phyloP scores from a whole-genome alignment of 805 yeast species.

The Pichia heedii region DNA sequence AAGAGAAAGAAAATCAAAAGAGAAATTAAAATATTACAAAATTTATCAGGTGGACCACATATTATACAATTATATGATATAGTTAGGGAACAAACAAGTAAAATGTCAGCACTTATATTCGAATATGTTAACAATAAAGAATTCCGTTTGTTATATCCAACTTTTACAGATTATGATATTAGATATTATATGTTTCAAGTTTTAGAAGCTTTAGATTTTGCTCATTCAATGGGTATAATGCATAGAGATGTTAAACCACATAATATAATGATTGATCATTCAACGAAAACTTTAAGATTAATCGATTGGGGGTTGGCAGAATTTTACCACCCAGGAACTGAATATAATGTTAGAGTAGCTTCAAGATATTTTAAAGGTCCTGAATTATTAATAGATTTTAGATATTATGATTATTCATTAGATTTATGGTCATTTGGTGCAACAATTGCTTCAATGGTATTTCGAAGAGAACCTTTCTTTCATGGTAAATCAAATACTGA shows the following conservation, averaged over 20 bases:
- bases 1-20: constrained; percentile 87
- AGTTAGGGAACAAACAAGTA: constrained; percentile 77
- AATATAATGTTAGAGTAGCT: constrained; percentile 87
- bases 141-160: constrained; percentile 78
- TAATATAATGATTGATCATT: constrained; percentile 86
- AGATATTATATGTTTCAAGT: constrained; percentile 78
- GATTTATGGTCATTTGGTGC: constrained; percentile 92
- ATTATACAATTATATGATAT: constrained; percentile 68
- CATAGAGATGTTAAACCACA: constrained; percentile 94
- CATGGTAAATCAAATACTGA: constrained; percentile 88
- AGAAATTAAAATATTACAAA: constrained; percentile 80
- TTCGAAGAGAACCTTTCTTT: constrained; percentile 86
- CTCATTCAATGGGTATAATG: constrained; percentile 91
- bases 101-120: constrained; percentile 83
- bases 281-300: constrained; percentile 48
- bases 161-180: constrained; percentile 65
- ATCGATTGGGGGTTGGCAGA: constrained; percentile 97
- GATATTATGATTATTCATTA: constrained; percentile 78
- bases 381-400: constrained; percentile 72
- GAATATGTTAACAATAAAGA: constrained; percentile 81
- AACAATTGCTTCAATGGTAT: constrained; percentile 80
- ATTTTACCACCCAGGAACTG: constrained; percentile 82
- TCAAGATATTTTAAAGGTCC: constrained; percentile 91
- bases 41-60: constrained; percentile 77
- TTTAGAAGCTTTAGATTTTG: constrained; percentile 73